Conservation (phyloP, 345 rosid species). For the Brassica rapa region DNA sequence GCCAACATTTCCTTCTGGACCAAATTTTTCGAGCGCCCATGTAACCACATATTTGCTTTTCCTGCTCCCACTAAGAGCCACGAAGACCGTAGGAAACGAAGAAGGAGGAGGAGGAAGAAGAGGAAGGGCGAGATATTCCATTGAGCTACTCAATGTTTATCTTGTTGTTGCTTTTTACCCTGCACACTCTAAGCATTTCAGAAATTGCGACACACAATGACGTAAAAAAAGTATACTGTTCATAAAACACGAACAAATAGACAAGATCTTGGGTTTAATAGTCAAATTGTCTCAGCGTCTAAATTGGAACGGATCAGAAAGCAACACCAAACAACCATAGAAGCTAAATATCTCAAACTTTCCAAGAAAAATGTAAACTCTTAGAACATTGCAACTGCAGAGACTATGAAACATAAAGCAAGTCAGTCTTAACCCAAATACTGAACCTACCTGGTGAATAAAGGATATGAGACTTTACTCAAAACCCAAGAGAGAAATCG, state of each 20-base stretch:
- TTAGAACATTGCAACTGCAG: slow-evolving; percentile 4
- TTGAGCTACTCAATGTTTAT: slow-evolving; percentile 29
- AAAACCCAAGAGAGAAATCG: slow-evolving; percentile 15
- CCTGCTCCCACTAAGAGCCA: slow-evolving; percentile 69
- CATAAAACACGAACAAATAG: slow-evolving; percentile 1
- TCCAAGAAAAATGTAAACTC: neutral
- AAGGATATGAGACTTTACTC: slow-evolving; percentile 22
- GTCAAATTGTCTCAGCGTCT: neutral
- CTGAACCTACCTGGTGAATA: slow-evolving; percentile 12
- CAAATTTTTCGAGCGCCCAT: slow-evolving; percentile 62
- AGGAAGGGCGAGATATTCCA: slow-evolving; percentile 22
- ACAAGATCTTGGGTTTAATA: slow-evolving; percentile 8
- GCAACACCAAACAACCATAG: neutral
- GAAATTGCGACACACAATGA: neutral
- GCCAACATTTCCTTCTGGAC: slow-evolving; percentile 49
- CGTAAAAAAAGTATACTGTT: neutral
- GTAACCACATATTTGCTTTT: slow-evolving; percentile 55
- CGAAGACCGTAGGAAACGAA: slow-evolving; percentile 40
- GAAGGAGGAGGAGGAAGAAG: slow-evolving; percentile 35
- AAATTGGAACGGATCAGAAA: neutral
- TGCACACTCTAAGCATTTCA: slow-evolving; percentile 24
- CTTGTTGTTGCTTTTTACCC: slow-evolving; percentile 9
- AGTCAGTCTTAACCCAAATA: slow-evolving; percentile 6
- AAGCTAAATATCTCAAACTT: neutral
- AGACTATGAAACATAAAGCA: slow-evolving; percentile 1